These are phyloP conservation scores for Mycosarcoma mackinlayi DNA, from an alignment of 1,284 basidiomycete species.

Conservation along the genomic window DNA sequence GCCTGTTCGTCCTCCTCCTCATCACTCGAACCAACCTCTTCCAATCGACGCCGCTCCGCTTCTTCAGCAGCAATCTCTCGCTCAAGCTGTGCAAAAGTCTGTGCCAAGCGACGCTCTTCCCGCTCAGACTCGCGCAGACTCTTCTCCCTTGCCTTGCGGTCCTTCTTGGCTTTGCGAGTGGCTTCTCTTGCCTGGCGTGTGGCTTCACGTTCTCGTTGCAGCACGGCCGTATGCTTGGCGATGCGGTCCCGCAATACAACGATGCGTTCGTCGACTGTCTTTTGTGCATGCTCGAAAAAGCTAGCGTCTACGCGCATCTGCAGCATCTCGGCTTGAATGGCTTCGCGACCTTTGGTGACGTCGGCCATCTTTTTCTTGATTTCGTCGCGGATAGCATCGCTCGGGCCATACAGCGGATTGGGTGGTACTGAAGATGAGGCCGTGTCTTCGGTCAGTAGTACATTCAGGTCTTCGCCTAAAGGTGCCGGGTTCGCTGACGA, in stretches of 20 bases:
- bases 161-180: conserved; percentile 36
- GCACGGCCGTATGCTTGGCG: conserved; percentile 23
- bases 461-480: background rate
- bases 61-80: conserved; percentile 40
- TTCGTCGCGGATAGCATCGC: conserved; percentile 35
- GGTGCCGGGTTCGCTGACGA: background rate
- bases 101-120: conserved; percentile 29
- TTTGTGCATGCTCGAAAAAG: conserved; percentile 49
- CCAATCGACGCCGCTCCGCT: conserved; percentile 28
- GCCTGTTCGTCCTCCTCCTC: conserved; percentile 13
- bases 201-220: conserved; percentile 41
- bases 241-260: conserved; percentile 40
- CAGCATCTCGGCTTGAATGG: conserved; percentile 46
- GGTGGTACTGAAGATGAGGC: background rate
- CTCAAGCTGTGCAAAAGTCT: conserved; percentile 33
- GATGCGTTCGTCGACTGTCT: conserved; percentile 49
- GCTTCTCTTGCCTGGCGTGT: conserved; percentile 39
- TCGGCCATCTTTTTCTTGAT: conserved; percentile 45
- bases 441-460: background rate
- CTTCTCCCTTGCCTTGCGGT: conserved; percentile 35
- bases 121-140: conserved; percentile 33
- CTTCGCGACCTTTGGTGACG: conserved; percentile 32
- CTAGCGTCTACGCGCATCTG: conserved; percentile 48
- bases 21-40: conserved; percentile 25
- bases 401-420: conserved; percentile 16